A percentile compares a stretch with the other conserved stretches of the same genome.
Conservation (phyloP, 805 yeast genomes). For the Isabelozyma gotoi region DNA sequence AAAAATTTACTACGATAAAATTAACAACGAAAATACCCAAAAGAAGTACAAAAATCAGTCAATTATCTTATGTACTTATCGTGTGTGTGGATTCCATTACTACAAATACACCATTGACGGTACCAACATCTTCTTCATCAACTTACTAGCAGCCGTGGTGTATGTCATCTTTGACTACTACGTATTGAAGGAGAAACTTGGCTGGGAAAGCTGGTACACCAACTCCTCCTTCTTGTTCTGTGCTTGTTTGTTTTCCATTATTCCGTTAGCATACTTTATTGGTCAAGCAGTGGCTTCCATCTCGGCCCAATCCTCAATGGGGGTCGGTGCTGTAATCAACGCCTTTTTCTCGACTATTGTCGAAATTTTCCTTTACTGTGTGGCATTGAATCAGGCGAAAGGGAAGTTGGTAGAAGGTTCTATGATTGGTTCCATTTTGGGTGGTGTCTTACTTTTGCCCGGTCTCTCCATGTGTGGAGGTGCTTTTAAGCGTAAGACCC, state of each 20-base stretch:
- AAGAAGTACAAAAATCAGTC: constrained; percentile 48
- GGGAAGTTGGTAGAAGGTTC: constrained; percentile 94
- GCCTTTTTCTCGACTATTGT: constrained; percentile 97
- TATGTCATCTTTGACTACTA: constrained; percentile 82
- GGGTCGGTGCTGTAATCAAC: constrained; percentile 96
- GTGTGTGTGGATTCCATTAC: constrained; percentile 90
- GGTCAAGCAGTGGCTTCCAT: constrained; percentile 99
- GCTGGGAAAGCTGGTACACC: constrained; percentile 46
- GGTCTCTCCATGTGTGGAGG: constrained; percentile 98
- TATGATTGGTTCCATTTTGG: constrained; percentile 88
- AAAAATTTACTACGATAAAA: constrained; percentile 41
- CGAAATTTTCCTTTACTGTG: constrained; percentile 88
- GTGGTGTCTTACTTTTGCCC: constrained; percentile 87
- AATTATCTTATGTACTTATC: constrained; percentile 82
- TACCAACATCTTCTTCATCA: constrained; percentile 88
- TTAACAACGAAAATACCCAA: constrained; percentile 16
- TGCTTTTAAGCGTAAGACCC: constrained; percentile 88
- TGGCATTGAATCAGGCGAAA: constrained; percentile 81
- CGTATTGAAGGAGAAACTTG: constrained; percentile 48
- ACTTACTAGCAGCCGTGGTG: constrained; percentile 72
- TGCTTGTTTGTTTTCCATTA: constrained; percentile 76
- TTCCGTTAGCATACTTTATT: constrained; percentile 93
- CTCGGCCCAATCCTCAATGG: constrained; percentile 98
- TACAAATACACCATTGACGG: constrained; percentile 97
- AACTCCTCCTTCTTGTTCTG: constrained; percentile 67